Percentiles rank a stretch among this genome's conserved stretches.
phyloP scores from a whole-genome alignment of 2,329 filamentous ascomycete genomes.

The Aureobasidium sp. region DNA sequence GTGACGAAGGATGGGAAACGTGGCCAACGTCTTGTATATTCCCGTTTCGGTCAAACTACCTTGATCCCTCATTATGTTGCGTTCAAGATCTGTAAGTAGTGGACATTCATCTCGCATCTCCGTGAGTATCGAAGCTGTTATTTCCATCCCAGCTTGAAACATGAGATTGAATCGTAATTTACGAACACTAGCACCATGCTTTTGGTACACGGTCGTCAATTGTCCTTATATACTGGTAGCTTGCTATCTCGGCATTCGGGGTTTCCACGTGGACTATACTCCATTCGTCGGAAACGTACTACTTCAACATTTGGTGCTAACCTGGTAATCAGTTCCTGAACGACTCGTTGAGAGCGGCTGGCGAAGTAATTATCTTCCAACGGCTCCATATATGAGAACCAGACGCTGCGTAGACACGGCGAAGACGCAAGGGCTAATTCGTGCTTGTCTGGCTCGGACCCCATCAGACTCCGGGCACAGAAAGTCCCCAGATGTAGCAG shows the following conservation, averaged over 20 bases:
- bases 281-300: neutral
- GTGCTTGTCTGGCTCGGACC: neutral
- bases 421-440: neutral
- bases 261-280: too few species aligned
- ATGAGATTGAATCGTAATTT: too few species aligned
- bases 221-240: neutral
- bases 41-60: neutral
- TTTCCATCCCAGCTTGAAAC: too few species aligned
- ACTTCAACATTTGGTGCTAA: constrained; percentile 1
- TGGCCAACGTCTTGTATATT: neutral
- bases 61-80: neutral
- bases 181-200: neutral
- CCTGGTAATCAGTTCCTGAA: neutral
- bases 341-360: neutral
- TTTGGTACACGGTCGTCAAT: neutral
- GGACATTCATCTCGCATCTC: neutral
- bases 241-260: neutral
- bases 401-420: neutral
- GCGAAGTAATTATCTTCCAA: neutral
- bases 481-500: neutral
- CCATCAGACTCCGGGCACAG: neutral
- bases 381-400: neutral
- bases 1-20: neutral
- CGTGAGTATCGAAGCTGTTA: neutral
- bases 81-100: neutral